Evolutionary conservation across 805 yeast species (phyloP).

Genomic region (Sugiyamaella chiloensis): DNA sequence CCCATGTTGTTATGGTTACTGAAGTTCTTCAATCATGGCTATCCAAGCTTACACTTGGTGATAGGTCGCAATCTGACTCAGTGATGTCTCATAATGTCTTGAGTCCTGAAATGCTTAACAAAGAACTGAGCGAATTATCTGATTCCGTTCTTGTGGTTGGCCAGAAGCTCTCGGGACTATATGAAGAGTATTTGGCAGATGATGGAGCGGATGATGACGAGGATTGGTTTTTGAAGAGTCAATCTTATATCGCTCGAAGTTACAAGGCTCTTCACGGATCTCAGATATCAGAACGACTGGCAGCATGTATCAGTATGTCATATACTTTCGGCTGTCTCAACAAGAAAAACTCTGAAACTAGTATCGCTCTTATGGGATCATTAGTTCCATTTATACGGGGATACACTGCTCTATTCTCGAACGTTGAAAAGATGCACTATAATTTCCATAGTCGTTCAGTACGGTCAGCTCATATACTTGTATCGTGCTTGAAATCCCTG

Average conservation of each 20-base stretch:
- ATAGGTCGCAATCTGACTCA: no score
- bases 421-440: constrained; percentile 45
- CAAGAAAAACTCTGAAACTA: constrained; percentile 34
- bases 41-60: neutral
- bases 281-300: constrained; percentile 38
- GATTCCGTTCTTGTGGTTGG: constrained; percentile 62
- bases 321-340: constrained; percentile 38
- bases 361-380: constrained; percentile 46
- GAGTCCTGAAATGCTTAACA: no score
- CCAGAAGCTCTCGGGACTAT: constrained; percentile 48
- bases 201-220: constrained; percentile 53
- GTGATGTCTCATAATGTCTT: no score
- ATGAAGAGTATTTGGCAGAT: constrained; percentile 33
- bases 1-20: neutral
- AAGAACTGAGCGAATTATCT: constrained; percentile 34
- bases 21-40: neutral
- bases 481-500: constrained; percentile 53
- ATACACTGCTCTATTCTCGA: constrained; percentile 49
- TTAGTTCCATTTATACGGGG: constrained; percentile 61
- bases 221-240: constrained; percentile 60
- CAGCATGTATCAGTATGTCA: constrained; percentile 36
- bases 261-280: constrained; percentile 43
- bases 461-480: constrained; percentile 58
- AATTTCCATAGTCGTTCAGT: constrained; percentile 52
- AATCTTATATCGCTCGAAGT: constrained; percentile 42